A percentile compares a stretch with the other conserved stretches of the same genome.
These are phyloP conservation scores for Gymnopilus junonius DNA, from an alignment of 768 basidiomycete genomes.

Conservation along the genomic window DNA sequence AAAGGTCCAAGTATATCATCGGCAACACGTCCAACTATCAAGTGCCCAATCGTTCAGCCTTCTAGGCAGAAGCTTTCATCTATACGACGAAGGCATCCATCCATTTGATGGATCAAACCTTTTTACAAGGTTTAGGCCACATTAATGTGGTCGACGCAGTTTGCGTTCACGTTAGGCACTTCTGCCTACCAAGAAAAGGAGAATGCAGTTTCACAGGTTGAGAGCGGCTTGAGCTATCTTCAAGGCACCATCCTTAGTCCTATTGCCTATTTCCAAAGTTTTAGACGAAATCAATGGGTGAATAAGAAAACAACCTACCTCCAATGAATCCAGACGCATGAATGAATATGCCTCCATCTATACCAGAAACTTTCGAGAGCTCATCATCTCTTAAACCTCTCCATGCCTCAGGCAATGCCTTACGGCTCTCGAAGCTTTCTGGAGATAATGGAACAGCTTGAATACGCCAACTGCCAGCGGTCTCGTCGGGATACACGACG, in stretches of 20 bases:
- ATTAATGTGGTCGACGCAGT: background rate
- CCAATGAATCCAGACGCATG: constrained; percentile 98
- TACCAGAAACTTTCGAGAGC: constrained; percentile 72
- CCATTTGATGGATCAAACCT: background rate
- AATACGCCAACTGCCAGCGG: constrained; percentile 78
- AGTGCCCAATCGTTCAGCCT: background rate
- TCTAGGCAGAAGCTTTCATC: background rate
- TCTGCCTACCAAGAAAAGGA: background rate
- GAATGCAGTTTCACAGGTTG: constrained; percentile 32
- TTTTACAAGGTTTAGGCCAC: background rate
- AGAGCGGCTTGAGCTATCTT: constrained; percentile 77
- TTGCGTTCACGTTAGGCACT: background rate
- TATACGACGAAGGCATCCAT: constrained; percentile 1
- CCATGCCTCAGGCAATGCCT: constrained; percentile 93
- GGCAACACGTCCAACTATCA: background rate
- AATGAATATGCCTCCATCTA: constrained; percentile 87
- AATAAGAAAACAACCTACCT: constrained; percentile 50
- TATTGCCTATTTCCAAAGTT: constrained; percentile 63
- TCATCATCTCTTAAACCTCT: constrained; percentile 88
- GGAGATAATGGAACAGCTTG: constrained; percentile 87
- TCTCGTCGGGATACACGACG: constrained; percentile 89
- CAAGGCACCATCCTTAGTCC: constrained; percentile 88
- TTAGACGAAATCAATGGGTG: background rate
- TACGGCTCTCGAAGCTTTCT: constrained; percentile 89
- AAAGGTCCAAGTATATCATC: background rate